Evolutionary conservation across 2,329 filamentous ascomycete genomes (phyloP), one percentile per base, ranked within the genome.

Genomic region (Chalara sp.): DNA sequence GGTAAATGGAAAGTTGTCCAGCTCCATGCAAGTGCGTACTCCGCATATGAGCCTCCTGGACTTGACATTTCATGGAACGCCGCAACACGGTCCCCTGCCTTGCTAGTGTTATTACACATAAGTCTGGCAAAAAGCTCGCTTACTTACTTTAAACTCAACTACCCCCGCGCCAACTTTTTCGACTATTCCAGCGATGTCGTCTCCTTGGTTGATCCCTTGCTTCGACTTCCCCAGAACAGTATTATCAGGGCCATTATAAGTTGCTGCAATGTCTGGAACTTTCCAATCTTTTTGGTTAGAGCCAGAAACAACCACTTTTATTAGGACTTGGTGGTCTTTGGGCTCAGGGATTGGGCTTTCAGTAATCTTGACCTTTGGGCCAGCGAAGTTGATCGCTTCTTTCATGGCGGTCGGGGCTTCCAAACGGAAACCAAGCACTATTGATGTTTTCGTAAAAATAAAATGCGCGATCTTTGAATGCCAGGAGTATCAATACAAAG

Each of bases 21-120:
- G 31, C 72, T 70, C 63, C 70, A 75, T 0, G 74, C 73, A 2
- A 83, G 62, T 2, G 79, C 75, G 54, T 83, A 84, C 58, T 83
- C 79, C 5, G 80, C 80, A 51, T 74, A 84, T 3, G 70, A 72
- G 1, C 81, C 81, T 8, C 69, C 58, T 0, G 73, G 69, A 1
- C 67, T 66, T 41, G 63, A 54, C 71, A 83, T 79, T 54, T 76
- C 66, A 50, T 75, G 72, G 47, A 73, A 72, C 1, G 70, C 70
- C 0, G 68, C 70, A 8, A 75, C 72, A 12, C 72, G 69, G 46
- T 75, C 72, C 30, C 72, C 73, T 32, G 52, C 54, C 35, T 56
- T 58, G 50, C 21, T 21, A 21, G 21, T 55, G 7, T 54, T 70
- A 83, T 79, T 53, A 76, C 66, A 49, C 75, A 72, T 48, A 75